Evolutionary conservation across 257 asterid genomes (phyloP), one percentile per base, ranked within the genome.

Genomic region (Salvia hispanica): DNA sequence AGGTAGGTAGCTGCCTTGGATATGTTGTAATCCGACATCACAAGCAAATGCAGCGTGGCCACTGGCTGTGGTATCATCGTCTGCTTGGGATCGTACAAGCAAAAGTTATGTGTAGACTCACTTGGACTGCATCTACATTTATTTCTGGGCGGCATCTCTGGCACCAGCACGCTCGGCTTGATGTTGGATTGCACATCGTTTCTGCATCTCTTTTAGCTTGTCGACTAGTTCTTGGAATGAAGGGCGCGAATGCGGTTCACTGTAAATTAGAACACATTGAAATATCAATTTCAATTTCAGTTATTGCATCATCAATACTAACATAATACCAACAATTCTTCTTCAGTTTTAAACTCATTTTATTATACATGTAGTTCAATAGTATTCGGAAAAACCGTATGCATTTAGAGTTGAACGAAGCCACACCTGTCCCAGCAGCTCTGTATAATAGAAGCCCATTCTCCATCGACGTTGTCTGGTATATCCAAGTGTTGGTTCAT

Each of bases 371-470:
- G 11, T 7, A 12, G 37, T 42, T 53, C 5, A 34, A 34, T 25
- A 25, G 31, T 25, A 42, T 6, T 14, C 18, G 45, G 31, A 25
- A 2, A 25, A 25, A 25, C 31, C 31, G 2, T 25, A 25, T 25
- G 31, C 31, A 25, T 25, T 25, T 33, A 48, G 16, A 40, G 72
- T 16, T 12, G 28, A 34, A 34, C 39, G 6, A 34, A 34, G 6
- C 5, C 88, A 53, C 66, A 90, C 99, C 86, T 85, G 33, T 73
- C 84, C 96, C 95, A 93, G 78, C 97, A 90, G 86, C 92, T 88
- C 82, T 86, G 92, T n/a, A 90, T 86, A 55, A 93, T 68, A 18
- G 95, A 82, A 63, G 76, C 86, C 97, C 97, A 93, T 61, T 84
- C 83, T 3, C 94, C 88, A 71, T 88, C 88, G 11, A 87, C 79